These are phyloP conservation scores for Barnettozyma salicaria DNA, from an alignment of 805 yeast genomes.

Conservation along the genomic window DNA sequence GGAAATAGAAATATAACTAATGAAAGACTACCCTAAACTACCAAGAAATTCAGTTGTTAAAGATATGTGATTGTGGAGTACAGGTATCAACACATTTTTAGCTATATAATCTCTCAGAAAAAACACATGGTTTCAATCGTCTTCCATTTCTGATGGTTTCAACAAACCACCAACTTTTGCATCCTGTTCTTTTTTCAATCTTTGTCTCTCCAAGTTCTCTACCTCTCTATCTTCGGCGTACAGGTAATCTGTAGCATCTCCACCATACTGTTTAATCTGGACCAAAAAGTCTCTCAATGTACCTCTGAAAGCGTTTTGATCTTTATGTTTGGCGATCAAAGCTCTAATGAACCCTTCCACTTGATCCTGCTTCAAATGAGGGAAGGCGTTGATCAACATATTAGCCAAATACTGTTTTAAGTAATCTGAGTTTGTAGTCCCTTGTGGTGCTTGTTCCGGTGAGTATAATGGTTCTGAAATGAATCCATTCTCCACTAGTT, in stretches of 20 bases:
- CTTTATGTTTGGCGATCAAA: slow-evolving; percentile 65
- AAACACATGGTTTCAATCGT: slow-evolving; percentile 32
- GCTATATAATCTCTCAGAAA: background rate
- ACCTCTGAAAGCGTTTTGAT: slow-evolving; percentile 70
- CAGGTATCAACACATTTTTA: background rate
- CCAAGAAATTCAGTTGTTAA: no score
- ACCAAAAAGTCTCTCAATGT: slow-evolving; percentile 91
- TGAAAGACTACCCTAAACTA: no score
- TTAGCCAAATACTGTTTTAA: slow-evolving; percentile 76
- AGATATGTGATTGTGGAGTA: no score
- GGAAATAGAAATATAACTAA: slow-evolving; percentile 3
- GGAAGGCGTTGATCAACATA: slow-evolving; percentile 84
- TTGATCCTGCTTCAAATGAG: slow-evolving; percentile 81
- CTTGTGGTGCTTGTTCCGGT: slow-evolving; percentile 76
- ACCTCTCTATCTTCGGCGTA: slow-evolving; percentile 89
- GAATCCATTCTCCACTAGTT: slow-evolving; percentile 69
- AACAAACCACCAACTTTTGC: slow-evolving; percentile 86
- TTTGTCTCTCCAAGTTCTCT: slow-evolving; percentile 63
- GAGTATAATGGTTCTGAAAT: slow-evolving; percentile 75
- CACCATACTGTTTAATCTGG: slow-evolving; percentile 93
- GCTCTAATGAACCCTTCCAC: slow-evolving; percentile 76
- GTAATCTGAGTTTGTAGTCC: slow-evolving; percentile 75
- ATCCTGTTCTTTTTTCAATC: slow-evolving; percentile 72
- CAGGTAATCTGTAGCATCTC: slow-evolving; percentile 89
- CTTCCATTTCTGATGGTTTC: slow-evolving; percentile 93